These are phyloP conservation scores for Colletotrichum sp. DNA, from an alignment of 2,329 filamentous ascomycete genomes.

Conservation along the genomic window DNA sequence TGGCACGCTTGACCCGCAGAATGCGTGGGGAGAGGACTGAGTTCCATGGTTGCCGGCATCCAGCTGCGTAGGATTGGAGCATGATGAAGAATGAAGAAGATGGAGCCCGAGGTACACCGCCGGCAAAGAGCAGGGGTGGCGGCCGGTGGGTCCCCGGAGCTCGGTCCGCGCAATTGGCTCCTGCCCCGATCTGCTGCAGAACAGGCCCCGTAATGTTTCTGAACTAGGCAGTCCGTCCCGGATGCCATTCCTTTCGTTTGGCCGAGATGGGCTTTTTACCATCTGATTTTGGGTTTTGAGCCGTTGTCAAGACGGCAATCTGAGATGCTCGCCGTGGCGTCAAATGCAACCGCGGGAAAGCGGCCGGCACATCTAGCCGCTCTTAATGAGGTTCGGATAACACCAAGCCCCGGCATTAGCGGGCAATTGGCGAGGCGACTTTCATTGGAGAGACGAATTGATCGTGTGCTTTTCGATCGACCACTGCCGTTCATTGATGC, in stretches of 20 bases:
- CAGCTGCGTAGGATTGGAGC: background rate
- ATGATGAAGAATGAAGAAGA: background rate
- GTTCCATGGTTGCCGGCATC: background rate
- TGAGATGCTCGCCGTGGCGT: background rate
- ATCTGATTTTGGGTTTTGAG: background rate
- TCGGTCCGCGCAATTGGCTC: constrained; percentile 6
- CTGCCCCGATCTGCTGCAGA: background rate
- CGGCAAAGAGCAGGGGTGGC: constrained; percentile 3
- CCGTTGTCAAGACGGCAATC: background rate
- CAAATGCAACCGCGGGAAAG: background rate
- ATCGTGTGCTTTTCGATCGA: background rate
- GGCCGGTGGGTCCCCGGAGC: constrained; percentile 3
- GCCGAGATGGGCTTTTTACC: background rate
- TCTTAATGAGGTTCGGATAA: background rate
- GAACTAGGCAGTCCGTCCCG: background rate
- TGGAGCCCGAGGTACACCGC: constrained; percentile 9
- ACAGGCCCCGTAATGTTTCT: background rate
- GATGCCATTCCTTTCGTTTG: background rate
- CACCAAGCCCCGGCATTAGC: background rate
- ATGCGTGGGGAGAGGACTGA: background rate
- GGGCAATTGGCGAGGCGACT: background rate
- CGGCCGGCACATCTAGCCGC: background rate
- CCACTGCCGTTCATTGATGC: background rate
- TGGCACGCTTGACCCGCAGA: background rate
- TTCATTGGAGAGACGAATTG: background rate